Conservation (phyloP, 495 filamentous ascomycete genomes). For the Hypoxylon rickii region DNA sequence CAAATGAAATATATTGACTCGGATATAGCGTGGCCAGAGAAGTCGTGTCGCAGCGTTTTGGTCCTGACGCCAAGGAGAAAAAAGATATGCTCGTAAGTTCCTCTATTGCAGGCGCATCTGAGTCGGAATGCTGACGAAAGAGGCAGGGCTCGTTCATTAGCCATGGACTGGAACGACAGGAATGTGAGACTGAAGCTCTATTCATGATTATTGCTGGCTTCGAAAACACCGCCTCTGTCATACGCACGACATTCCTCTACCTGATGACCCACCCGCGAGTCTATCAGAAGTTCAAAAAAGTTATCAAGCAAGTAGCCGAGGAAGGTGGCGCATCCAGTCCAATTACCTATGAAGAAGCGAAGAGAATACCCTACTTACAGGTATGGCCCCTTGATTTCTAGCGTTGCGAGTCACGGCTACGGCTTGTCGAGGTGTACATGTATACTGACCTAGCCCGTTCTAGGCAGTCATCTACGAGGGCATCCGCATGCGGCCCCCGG, state of each 20-base stretch:
- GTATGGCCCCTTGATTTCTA: no score
- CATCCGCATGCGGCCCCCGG: constrained; percentile 32
- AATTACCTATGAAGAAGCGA: constrained; percentile 63
- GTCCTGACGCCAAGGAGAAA: constrained; percentile 19
- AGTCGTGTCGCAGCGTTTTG: constrained; percentile 42
- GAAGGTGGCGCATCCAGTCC: constrained; percentile 65
- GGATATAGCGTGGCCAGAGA: constrained; percentile 41
- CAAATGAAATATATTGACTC: neutral
- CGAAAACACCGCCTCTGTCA: constrained; percentile 64
- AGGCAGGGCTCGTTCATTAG: constrained; percentile 48
- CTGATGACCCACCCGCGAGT: constrained; percentile 50
- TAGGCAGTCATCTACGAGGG: constrained; percentile 39
- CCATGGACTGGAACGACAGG: constrained; percentile 45
- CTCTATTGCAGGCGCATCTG: constrained; percentile 5
- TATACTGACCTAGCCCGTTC: neutral
- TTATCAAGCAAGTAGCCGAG: constrained; percentile 61
- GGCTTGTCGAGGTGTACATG: no score
- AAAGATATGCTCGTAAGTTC: constrained; percentile 48
- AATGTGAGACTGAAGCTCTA: constrained; percentile 47
- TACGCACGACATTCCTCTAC: constrained; percentile 59
- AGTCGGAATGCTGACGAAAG: no score
- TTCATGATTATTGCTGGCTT: constrained; percentile 49
- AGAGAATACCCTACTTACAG: constrained; percentile 38
- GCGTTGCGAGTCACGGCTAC: no score
- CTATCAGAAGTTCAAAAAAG: constrained; percentile 65